Evolutionary conservation across 768 basidiomycete genomes (phyloP), one percentile per base, ranked within the genome.

Genomic region (Calocybe cyanea): DNA sequence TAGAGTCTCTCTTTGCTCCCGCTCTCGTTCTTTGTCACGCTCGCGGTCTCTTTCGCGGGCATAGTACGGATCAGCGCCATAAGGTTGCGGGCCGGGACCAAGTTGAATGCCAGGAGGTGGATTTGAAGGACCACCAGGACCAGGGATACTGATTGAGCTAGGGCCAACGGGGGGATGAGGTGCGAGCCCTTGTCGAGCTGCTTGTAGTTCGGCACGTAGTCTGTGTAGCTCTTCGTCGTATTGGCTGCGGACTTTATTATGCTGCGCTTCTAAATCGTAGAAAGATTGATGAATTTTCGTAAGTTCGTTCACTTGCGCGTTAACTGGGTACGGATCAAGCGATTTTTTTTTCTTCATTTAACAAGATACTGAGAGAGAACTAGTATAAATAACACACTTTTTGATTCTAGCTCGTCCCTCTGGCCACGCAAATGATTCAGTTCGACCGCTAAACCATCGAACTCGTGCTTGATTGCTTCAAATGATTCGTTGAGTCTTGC

Each of bases 361-460:
- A n/a, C n/a, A n/a, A n/a, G n/a, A n/a, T n/a, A n/a, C n/a, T n/a
- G n/a, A n/a, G n/a, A n/a, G n/a, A n/a, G n/a, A 34, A 19, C 4
- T 47, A 25, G 15, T 31, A 25, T 4, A 10, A 8, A 31, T 23
- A 18, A 73, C 83, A 46, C 52, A 94, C 95, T 79, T 76, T 92
- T 93, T 5, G 71, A 73, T 67, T 97, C 94, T 61, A 83, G 88
- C 46, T 97, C 95, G 54, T 96, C 93, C 40, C 89, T 72, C 66
- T 95, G 89, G 23, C 69, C 74, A 45, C 90, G 78, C 55, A 87
- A 71, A 8, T 76, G 58, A n/a, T 66, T 70, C 40, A 87, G 67
- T 59, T 96, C 92, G 38, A 73, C 68, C 7, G 79, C 67, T 48
- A 94, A 68, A 45, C 69, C 69, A 41, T 96, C 92, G 59, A 91